Base-by-base conservation (phyloP, 352 stramenopile species). In the Phytophthora kernoviae region DNA sequence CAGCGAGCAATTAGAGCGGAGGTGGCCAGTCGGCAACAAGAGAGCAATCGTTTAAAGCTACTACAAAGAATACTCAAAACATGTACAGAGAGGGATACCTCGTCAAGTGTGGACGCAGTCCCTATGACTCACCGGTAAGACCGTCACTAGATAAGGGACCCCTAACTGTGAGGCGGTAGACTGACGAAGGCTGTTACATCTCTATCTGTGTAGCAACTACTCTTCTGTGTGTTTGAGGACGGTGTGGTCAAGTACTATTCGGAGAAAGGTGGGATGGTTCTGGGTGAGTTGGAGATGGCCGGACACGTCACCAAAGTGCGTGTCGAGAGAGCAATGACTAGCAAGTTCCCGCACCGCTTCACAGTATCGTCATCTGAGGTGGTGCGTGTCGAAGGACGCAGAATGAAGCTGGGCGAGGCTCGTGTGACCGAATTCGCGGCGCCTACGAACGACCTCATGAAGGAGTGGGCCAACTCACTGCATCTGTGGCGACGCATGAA, bases 11-110 rank as follows among this genome's bases (percentile, higher is more conserved):
- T n/a, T n/a, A 50, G 43, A 34, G 44, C 20, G 5, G 6, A 40
- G 32, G 57, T 54, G 32, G 30, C 61, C 48, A 65, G 50, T 67
- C 50, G 40, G 39, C 51, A 46, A 47, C 30, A 18, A 36, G 20
- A 20, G 11, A 24, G 14, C 12, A 43, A 1, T 34, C 37, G 48
- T 42, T 43, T 30, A 55, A 54, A 53, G 50, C 22, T 39, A 14
- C n/a, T n/a, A 18, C 40, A 11, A 39, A 5, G 17, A 33, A 21
- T 34, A 57, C n/a, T 8, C 8, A 7, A 47, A 4, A 9, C 46
- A 93, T 93, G 84, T 93, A 93, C 61, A 75, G 84, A 58, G 84
- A 93, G 59, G 84, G 84, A 52, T 93, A 90, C 46, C 68, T 93
- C 52, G 70, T 91, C 60, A 83, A 86, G 59, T 89, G 78, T 39